A percentile compares a stretch with the other conserved stretches of the same genome.
phyloP scores from a whole-genome alignment of 371 early-diverging fungal genomes.

The Actinomucor elegans region DNA sequence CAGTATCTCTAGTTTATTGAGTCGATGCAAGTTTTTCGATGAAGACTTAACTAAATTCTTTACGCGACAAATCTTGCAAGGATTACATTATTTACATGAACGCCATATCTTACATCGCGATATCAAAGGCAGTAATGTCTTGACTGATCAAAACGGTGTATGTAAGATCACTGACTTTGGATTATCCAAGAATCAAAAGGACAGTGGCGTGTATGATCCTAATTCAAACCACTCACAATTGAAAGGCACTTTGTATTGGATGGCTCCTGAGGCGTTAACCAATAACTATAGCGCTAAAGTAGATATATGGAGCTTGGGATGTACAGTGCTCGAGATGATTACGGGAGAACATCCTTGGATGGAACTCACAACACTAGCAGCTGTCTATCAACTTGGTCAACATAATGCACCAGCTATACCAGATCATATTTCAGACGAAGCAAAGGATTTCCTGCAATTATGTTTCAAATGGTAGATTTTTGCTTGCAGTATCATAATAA shows the following conservation, averaged over 20 bases:
- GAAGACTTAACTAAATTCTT: conserved; percentile 75
- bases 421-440: conserved; percentile 56
- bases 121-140: conserved; percentile 89
- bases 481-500: too few relatives aligned
- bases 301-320: conserved; percentile 90
- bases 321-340: conserved; percentile 95
- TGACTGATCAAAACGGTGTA: conserved; percentile 81
- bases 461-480: conserved; percentile 71
- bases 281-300: conserved; percentile 79
- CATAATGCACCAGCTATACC: conserved; percentile 78
- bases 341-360: conserved; percentile 93
- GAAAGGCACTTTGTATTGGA: conserved; percentile 67
- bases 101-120: conserved; percentile 94
- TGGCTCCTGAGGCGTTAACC: conserved; percentile 91
- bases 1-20: conserved; percentile 78
- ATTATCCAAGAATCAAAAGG: conserved; percentile 70
- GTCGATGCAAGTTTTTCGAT: conserved; percentile 75
- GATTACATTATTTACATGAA: conserved; percentile 92
- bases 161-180: conserved; percentile 99
- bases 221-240: conserved; percentile 13
- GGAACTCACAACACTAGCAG: conserved; percentile 80
- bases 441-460: conserved; percentile 69
- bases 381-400: conserved; percentile 80
- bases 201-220: conserved; percentile 18
- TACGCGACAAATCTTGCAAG: conserved; percentile 85